A percentile compares a stretch with the other conserved stretches of the same genome.
Conservation (phyloP, 495 filamentous ascomycete genomes). For the Podospora appendiculata region DNA sequence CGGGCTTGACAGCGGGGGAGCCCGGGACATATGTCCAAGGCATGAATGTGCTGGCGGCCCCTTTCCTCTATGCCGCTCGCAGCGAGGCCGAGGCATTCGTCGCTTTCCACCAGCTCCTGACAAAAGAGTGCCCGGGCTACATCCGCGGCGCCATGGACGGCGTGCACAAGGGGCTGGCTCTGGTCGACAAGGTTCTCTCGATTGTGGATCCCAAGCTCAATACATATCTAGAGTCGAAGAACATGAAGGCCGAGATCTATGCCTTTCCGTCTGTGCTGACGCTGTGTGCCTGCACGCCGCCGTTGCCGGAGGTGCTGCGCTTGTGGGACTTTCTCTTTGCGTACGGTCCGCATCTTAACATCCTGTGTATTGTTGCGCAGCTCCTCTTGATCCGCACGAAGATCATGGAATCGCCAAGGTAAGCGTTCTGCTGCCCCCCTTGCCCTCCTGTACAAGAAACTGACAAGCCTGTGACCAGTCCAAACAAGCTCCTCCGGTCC, state of each 20-base stretch:
- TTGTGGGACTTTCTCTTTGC: constrained; percentile 99
- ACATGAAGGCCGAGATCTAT: constrained; percentile 86
- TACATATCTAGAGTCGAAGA: constrained; percentile 71
- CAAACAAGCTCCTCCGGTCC: constrained; percentile 83
- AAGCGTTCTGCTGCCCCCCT: constrained; percentile 12
- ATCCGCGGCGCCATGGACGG: constrained; percentile 95
- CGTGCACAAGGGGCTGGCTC: constrained; percentile 80
- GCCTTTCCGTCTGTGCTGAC: constrained; percentile 97
- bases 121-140: constrained; percentile 85
- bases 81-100: constrained; percentile 93
- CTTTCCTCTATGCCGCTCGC: constrained; percentile 89
- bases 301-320: constrained; percentile 83
- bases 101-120: constrained; percentile 83
- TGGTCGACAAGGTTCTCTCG: constrained; percentile 85
- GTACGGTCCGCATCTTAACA: constrained; percentile 89
- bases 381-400: constrained; percentile 79
- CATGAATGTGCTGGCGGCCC: constrained; percentile 99
- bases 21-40: constrained; percentile 91
- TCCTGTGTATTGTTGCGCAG: constrained; percentile 96
- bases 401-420: constrained; percentile 78
- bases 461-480: constrained; percentile 41
- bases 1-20: constrained; percentile 37
- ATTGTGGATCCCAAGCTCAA: constrained; percentile 88
- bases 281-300: constrained; percentile 93
- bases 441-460: too few relatives aligned